Evolutionary conservation across 805 yeast genomes (phyloP), one percentile per base, ranked within the genome.

Genomic region (Saccharomyces jurei): DNA sequence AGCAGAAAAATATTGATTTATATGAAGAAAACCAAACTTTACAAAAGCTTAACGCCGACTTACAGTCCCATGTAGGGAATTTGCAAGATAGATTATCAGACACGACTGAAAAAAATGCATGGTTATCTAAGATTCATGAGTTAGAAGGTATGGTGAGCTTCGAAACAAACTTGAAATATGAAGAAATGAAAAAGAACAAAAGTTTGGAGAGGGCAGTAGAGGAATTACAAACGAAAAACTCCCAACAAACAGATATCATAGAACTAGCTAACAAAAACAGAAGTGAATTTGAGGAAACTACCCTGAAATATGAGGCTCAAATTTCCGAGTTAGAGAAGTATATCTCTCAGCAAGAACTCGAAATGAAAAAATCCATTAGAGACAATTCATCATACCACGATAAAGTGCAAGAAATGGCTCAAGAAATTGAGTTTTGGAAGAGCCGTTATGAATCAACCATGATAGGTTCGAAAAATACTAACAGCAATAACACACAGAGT

Each of bases 11-110:
- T 44, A 71, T 84, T 54, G 81, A 82, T 50, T 68, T 83, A 4
- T 70, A 74, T 26, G 89, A 87, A 66, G 94, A 87, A 63, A 86
- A 84, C 62, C 83, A 82, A 61, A 78, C 86, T 1, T 64, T 86
- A 47, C 80, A 78, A 28, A 83, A 76, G 57, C 77, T 76, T 56
- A 82, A 84, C 60, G 69, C 70, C 36, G 81, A 82, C 50, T 68
- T 86, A 57, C 75, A 71, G 52, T 54, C 56, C 14, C 79, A 80
- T 59, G 71, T 81, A 10, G 66, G 72, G 29, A 74, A 71, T 5
- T 63, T 80, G 28, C 83, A 83, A 59, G 72, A 70, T 1, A 78
- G 80, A 55, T 67, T 80, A 25, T 74, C 76, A 51, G 75, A 77
- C 54, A 73, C 77, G 28, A 77, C 78, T 44, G 85, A 83, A 61